Evolutionary conservation across 805 yeast genomes (phyloP).

Genomic region (Lipomyces anomalus): DNA sequence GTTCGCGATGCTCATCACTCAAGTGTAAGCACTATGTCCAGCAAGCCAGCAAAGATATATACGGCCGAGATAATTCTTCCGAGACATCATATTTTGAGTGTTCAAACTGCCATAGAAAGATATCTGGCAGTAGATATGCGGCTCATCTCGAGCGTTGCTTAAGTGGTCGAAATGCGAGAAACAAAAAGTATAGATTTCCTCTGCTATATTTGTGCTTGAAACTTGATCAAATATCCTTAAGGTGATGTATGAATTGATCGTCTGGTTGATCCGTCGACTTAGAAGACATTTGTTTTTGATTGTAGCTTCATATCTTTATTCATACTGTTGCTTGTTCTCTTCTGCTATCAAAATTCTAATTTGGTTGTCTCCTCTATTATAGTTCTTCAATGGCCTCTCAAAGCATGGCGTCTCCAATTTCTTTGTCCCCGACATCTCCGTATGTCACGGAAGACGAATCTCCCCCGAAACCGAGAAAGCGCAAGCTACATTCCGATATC

Average conservation of each 20-base stretch:
- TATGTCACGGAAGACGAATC: conserved; percentile 22
- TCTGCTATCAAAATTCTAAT: too few species aligned
- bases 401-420: conserved; percentile 16
- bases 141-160: conserved; percentile 87
- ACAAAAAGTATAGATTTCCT: conserved; percentile 14
- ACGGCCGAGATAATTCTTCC: conserved; percentile 39
- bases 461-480: too few species aligned
- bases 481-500: too few species aligned
- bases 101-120: conserved; percentile 73
- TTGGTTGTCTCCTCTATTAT: background rate
- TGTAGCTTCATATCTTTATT: too few species aligned
- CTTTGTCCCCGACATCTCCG: conserved; percentile 23
- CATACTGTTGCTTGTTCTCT: too few species aligned
- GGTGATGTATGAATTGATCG: too few species aligned
- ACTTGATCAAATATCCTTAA: too few species aligned
- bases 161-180: conserved; percentile 48
- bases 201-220: too few species aligned
- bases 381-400: conserved; percentile 11
- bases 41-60: conserved; percentile 37
- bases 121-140: conserved; percentile 89
- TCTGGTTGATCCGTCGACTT: too few species aligned
- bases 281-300: too few species aligned
- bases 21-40: conserved; percentile 14
- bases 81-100: conserved; percentile 57
- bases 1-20: conserved; percentile 21